Evolutionary conservation across 768 basidiomycete species (phyloP), one percentile per base, ranked within the genome.

Genomic region (Serendipita vermifera): DNA sequence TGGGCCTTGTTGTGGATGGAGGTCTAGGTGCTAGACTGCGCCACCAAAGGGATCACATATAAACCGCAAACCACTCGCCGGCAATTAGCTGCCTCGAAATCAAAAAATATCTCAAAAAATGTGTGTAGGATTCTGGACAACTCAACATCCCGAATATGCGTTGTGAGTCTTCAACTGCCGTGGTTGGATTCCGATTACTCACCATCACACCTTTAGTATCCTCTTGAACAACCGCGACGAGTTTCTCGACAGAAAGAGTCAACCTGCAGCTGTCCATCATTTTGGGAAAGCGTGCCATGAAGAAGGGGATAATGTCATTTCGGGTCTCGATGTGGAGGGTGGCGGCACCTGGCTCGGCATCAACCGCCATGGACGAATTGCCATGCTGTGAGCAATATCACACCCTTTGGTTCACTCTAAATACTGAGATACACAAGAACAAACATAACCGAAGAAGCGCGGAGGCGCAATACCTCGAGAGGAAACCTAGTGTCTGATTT

Each of bases 331-430:
- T 68, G 64, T 73, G 20, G 70, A 70, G 46, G 87, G 81, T 2
- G 86, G 86, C 36, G 88, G 88, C 39, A 85, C 87, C 33, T 91
- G 88, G 88, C 75, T 87, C 63, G 88, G 88, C 11, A 68, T 88
- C 57, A 79, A 67, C 64, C 75, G 76, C 58, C 59, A 74, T 58
- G 88, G 88, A 22, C 76, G 76, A 61, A 69, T 87, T 55, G 85
- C 84, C 11, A 65, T 90, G 54, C 64, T 89, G 87, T 88, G 67
- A 68, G 87, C 67, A 15, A 11, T 38, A 5, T 24, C 2, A 3
- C 22, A 15, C 14, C 2, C 15, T 46, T 15, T 54, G 2, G 31
- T 9, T 43, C 9, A 6, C 15, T 6, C 15, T 20, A 9, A 9
- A 2, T 53, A 35, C 46, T 35, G 33, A 31, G 31, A 54, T 57